A percentile compares a stretch with the other conserved stretches of the same genome.
Evolutionary conservation across 1,139 yeast genomes (phyloP).

Genomic region (Pichia sp.): DNA sequence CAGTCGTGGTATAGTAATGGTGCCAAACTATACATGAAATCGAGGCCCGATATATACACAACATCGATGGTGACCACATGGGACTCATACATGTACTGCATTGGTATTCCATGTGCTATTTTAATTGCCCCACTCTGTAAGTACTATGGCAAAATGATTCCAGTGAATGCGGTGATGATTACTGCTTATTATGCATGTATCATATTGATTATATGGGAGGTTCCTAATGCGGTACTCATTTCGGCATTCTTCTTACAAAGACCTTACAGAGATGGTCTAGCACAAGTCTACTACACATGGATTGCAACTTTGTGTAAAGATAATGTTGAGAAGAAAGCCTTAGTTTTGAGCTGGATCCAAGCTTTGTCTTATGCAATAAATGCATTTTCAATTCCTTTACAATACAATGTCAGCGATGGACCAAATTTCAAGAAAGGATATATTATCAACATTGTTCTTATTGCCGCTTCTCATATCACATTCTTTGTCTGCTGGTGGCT

Average conservation of each 20-base stretch:
- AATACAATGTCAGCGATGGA: conserved; percentile 39
- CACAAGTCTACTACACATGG: conserved; percentile 44
- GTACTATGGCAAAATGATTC: neutral
- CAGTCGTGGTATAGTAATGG: conserved; percentile 1
- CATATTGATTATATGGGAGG: neutral
- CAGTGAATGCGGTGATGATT: neutral
- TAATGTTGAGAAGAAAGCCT: conserved; percentile 43
- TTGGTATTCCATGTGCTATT: conserved; percentile 1
- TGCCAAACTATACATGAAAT: neutral
- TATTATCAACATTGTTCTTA: conserved; percentile 40
- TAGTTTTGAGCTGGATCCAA: conserved; percentile 42
- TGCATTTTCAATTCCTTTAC: conserved; percentile 39
- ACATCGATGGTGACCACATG: neutral
- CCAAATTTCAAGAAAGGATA: conserved; percentile 45
- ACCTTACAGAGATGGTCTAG: conserved; percentile 12
- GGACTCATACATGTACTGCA: neutral
- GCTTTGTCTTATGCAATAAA: conserved; percentile 44
- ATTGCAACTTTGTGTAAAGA: conserved; percentile 34
- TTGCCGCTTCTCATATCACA: conserved; percentile 17
- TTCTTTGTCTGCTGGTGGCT: conserved; percentile 12
- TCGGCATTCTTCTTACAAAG: conserved; percentile 1
- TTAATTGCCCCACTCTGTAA: neutral
- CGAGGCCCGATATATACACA: neutral
- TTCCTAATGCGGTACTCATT: neutral
- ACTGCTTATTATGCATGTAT: neutral